Conservation (phyloP, 2,329 filamentous ascomycete genomes). For the Xenosphaeropsis pyriputrescens region DNA sequence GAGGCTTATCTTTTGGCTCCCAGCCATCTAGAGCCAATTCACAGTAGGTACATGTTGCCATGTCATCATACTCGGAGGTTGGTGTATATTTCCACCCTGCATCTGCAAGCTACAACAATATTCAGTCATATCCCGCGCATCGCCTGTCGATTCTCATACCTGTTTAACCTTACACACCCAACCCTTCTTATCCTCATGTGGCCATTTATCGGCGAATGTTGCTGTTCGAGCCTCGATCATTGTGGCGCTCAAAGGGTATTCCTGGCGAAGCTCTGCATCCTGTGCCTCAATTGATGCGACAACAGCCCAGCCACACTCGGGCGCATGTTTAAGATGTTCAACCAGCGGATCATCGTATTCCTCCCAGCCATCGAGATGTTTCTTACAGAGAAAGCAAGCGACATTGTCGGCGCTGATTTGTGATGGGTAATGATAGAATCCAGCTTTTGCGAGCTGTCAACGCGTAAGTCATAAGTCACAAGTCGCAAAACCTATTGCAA, state of each 20-base stretch:
- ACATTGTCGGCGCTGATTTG: slow-evolving; percentile 72
- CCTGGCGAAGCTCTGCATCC: slow-evolving; percentile 44
- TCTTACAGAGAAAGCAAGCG: slow-evolving; percentile 74
- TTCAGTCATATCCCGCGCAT: no score
- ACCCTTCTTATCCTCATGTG: slow-evolving; percentile 73
- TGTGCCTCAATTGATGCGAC: slow-evolving; percentile 47
- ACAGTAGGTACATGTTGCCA: slow-evolving; percentile 86
- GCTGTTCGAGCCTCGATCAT: slow-evolving; percentile 66
- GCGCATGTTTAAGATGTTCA: slow-evolving; percentile 76
- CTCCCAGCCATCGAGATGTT: slow-evolving; percentile 86
- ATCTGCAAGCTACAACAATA: slow-evolving; percentile 53
- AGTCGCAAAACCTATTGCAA: background rate
- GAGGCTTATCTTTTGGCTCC: slow-evolving; percentile 84
- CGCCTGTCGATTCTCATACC: slow-evolving; percentile 28
- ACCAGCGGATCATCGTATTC: slow-evolving; percentile 65
- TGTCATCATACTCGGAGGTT: slow-evolving; percentile 68
- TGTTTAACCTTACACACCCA: slow-evolving; percentile 87
- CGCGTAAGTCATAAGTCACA: slow-evolving; percentile 9
- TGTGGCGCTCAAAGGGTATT: slow-evolving; percentile 57
- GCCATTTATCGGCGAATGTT: slow-evolving; percentile 79
- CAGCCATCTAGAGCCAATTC: slow-evolving; percentile 81
- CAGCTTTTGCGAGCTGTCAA: slow-evolving; percentile 68
- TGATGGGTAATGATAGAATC: slow-evolving; percentile 77
- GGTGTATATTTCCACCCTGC: slow-evolving; percentile 93
- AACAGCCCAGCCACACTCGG: slow-evolving; percentile 77